Conservation (phyloP, 1,284 basidiomycete species). For the Amylostereum areolatum region DNA sequence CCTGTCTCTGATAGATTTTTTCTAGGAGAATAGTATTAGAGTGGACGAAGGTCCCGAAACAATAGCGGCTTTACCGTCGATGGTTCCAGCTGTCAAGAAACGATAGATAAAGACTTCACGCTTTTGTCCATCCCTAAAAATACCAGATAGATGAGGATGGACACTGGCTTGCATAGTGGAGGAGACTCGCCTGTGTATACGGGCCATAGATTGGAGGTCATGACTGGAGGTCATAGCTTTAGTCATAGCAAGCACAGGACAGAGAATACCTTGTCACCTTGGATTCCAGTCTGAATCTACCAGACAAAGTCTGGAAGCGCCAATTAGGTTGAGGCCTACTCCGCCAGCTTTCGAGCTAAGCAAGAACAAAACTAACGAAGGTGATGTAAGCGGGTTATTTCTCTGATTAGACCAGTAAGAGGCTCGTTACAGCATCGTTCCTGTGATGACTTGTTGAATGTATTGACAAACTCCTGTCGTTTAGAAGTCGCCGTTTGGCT, state of each 20-base stretch:
- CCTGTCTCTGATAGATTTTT: conserved; percentile 88
- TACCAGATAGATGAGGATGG: conserved; percentile 5
- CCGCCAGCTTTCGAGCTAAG: conserved; percentile 95
- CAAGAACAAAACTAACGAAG: conserved; percentile 74
- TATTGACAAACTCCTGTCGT: conserved; percentile 79
- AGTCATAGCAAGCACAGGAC: too few species aligned
- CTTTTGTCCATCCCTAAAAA: conserved; percentile 86
- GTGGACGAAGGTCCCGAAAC: neutral
- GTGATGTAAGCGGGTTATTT: conserved; percentile 2
- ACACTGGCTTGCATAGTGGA: neutral
- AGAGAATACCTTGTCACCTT: too few species aligned
- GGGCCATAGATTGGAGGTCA: conserved; percentile 96
- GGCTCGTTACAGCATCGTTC: conserved; percentile 56
- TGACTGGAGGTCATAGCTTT: conserved; percentile 48
- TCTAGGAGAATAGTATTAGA: conserved; percentile 34
- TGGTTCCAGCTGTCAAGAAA: conserved; percentile 76
- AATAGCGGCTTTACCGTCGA: conserved; percentile 50
- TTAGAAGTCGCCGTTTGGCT: conserved; percentile 78
- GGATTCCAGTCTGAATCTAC: conserved; percentile 98
- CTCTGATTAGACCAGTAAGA: too few species aligned
- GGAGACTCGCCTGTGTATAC: conserved; percentile 76
- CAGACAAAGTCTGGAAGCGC: conserved; percentile 79
- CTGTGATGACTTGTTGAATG: conserved; percentile 74
- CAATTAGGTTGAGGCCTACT: conserved; percentile 90
- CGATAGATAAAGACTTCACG: conserved; percentile 92